Conservation (phyloP, 495 filamentous ascomycete species). For the Pseudotulostoma volvatum region DNA sequence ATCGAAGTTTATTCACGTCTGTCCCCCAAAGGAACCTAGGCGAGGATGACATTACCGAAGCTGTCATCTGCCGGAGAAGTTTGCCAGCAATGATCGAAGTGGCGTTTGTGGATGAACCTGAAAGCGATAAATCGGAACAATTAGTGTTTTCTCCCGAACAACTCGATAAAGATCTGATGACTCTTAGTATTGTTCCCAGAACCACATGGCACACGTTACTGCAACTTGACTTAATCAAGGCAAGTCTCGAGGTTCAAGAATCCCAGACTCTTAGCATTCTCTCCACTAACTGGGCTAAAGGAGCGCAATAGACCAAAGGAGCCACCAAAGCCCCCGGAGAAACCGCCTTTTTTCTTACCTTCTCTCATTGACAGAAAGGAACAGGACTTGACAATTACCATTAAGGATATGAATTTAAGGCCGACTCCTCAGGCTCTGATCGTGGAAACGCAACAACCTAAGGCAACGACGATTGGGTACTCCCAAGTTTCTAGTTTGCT, state of each 20-base stretch:
- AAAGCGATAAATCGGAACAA: constrained; percentile 30
- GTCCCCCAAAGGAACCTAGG: constrained; percentile 68
- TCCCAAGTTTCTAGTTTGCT: constrained; percentile 45
- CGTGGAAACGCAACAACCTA: background rate
- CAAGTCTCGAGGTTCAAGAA: constrained; percentile 8
- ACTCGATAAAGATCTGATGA: constrained; percentile 63
- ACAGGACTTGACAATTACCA: constrained; percentile 9
- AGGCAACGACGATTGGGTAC: constrained; percentile 1
- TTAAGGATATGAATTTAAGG: constrained; percentile 3
- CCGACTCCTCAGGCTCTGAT: background rate
- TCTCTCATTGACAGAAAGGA: constrained; percentile 34
- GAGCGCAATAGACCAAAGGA: constrained; percentile 88
- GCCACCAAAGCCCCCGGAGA: constrained; percentile 78
- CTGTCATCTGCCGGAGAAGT: too few species aligned
- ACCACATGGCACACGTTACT: constrained; percentile 86
- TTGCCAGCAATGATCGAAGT: constrained; percentile 55
- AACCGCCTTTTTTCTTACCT: constrained; percentile 91
- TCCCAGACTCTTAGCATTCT: constrained; percentile 4
- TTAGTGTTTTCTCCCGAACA: constrained; percentile 47
- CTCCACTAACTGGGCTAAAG: constrained; percentile 8
- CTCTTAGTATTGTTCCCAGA: constrained; percentile 75
- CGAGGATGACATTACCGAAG: constrained; percentile 48
- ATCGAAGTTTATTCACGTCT: constrained; percentile 75
- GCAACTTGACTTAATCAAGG: constrained; percentile 75
- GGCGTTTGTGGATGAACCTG: constrained; percentile 42